These are phyloP conservation scores for Paspalum vaginatum DNA, from an alignment of 176 grass and related monocot species.

Conservation along the genomic window DNA sequence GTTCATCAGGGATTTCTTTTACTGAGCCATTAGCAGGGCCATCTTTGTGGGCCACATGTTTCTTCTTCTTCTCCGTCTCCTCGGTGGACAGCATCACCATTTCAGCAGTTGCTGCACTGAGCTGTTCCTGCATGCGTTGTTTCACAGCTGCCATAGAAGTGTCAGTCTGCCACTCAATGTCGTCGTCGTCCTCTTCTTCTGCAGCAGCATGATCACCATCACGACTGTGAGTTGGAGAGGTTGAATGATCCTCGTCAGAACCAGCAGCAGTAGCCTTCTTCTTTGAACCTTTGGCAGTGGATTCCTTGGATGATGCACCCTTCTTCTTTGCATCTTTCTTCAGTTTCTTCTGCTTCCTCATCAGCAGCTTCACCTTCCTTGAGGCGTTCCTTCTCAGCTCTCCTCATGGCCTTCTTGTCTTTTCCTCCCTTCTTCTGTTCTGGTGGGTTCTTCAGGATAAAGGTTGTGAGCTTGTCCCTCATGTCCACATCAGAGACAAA, in stretches of 20 bases:
- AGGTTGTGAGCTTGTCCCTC: slow-evolving; percentile 76
- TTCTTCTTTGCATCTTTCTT: slow-evolving; percentile 84
- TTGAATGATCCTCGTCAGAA: slow-evolving; percentile 73
- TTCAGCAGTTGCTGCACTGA: slow-evolving; percentile 79
- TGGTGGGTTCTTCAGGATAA: slow-evolving; percentile 73
- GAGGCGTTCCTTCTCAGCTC: slow-evolving; percentile 81
- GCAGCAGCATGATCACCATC: slow-evolving; percentile 49
- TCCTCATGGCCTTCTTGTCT: slow-evolving; percentile 83
- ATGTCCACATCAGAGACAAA: slow-evolving; percentile 82
- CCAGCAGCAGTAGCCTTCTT: slow-evolving; percentile 42
- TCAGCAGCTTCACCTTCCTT: slow-evolving; percentile 90
- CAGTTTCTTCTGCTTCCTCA: slow-evolving; percentile 86
- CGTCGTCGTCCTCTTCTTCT: slow-evolving; percentile 52
- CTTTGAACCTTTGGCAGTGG: slow-evolving; percentile 35
- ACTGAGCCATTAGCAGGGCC: background rate
- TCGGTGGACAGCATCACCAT: slow-evolving; percentile 79
- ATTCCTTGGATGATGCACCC: slow-evolving; percentile 51
- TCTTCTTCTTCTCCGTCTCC: slow-evolving; percentile 49
- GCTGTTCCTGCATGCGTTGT: slow-evolving; percentile 77
- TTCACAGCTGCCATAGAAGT: slow-evolving; percentile 74
- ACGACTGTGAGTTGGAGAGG: slow-evolving; percentile 51
- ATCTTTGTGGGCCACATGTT: background rate
- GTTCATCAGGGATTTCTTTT: background rate
- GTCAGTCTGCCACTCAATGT: slow-evolving; percentile 85
- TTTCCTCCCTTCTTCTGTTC: slow-evolving; percentile 80